phyloP scores from a whole-genome alignment of 768 basidiomycete genomes.

The Plicaturopsis crispa region DNA sequence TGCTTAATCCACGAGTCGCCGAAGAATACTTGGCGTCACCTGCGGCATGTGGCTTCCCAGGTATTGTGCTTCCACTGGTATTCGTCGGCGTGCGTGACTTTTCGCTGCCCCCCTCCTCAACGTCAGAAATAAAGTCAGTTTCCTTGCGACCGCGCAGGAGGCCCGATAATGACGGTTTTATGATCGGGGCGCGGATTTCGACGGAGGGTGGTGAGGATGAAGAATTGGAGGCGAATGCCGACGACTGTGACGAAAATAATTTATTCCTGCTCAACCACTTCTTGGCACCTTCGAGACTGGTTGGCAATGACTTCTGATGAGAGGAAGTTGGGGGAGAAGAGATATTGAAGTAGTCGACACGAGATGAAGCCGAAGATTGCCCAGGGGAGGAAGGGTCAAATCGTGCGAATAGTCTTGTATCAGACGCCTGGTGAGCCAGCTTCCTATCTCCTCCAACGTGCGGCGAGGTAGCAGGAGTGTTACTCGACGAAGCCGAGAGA shows the following conservation, averaged over 20 bases:
- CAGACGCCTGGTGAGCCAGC: slow-evolving; percentile 62
- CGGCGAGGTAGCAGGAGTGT: slow-evolving; percentile 40
- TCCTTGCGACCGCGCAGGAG: slow-evolving; percentile 51
- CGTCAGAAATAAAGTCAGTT: slow-evolving; percentile 48
- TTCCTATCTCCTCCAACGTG: slow-evolving; percentile 52
- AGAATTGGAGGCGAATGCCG: slow-evolving; percentile 28
- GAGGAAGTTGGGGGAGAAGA: slow-evolving; percentile 28
- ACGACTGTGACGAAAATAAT: slow-evolving; percentile 38
- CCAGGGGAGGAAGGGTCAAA: slow-evolving; percentile 35
- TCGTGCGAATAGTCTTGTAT: slow-evolving; percentile 53
- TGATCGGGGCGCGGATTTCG: slow-evolving; percentile 32
- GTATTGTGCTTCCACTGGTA: slow-evolving; percentile 28
- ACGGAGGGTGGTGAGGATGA: slow-evolving; percentile 20
- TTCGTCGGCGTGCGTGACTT: slow-evolving; percentile 44
- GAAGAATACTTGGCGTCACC: too few relatives aligned
- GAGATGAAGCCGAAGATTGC: slow-evolving; percentile 32
- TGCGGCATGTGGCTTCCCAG: slow-evolving; percentile 8
- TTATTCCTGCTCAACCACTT: slow-evolving; percentile 70
- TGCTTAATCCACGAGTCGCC: too few relatives aligned
- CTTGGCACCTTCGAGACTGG: slow-evolving; percentile 69
- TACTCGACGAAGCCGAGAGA: slow-evolving; percentile 41
- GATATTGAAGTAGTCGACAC: slow-evolving; percentile 40
- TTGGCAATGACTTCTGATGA: slow-evolving; percentile 53
- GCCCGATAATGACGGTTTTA: slow-evolving; percentile 65
- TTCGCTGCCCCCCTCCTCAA: slow-evolving; percentile 53